Percentiles rank a stretch among this genome's conserved stretches.
phyloP scores from a whole-genome alignment of 1,139 yeast species.

The Torulaspora globosa region DNA sequence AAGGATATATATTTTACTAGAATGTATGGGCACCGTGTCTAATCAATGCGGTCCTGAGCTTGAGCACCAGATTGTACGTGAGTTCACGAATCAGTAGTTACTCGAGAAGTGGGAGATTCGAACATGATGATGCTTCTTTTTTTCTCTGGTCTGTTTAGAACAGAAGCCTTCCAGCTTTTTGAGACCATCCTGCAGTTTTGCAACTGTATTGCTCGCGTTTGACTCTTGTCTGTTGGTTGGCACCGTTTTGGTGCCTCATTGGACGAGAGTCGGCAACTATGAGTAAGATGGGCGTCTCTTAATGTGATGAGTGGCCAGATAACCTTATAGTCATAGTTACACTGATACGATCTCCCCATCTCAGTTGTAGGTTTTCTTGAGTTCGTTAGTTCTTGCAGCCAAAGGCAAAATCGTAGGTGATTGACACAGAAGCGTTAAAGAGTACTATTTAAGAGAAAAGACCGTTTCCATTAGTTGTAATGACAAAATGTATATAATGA shows the following conservation, averaged over 20 bases:
- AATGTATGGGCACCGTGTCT: background rate
- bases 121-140: constrained; percentile 32
- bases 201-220: constrained; percentile 18
- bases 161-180: constrained; percentile 29
- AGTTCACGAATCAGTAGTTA: constrained; percentile 8
- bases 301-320: constrained; percentile 39
- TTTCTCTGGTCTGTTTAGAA: constrained; percentile 34
- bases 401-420: too few relatives aligned
- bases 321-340: constrained; percentile 39
- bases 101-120: constrained; percentile 3
- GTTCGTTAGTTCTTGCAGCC: too few relatives aligned
- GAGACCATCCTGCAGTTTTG: constrained; percentile 24
- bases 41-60: background rate
- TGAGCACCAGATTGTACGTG: constrained; percentile 10
- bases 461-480: constrained; percentile 15
- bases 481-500: constrained; percentile 15
- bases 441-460: constrained; percentile 9
- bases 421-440: constrained; percentile 6
- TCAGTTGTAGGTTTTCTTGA: background rate
- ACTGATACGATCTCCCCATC: constrained; percentile 28
- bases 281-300: constrained; percentile 26
- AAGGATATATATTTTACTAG: too few relatives aligned
- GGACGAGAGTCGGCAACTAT: constrained; percentile 1
- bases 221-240: constrained; percentile 3
- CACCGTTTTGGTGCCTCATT: constrained; percentile 20